These are phyloP conservation scores for Globisporangium cystogenes DNA, from an alignment of 352 stramenopile genomes.

Conservation along the genomic window DNA sequence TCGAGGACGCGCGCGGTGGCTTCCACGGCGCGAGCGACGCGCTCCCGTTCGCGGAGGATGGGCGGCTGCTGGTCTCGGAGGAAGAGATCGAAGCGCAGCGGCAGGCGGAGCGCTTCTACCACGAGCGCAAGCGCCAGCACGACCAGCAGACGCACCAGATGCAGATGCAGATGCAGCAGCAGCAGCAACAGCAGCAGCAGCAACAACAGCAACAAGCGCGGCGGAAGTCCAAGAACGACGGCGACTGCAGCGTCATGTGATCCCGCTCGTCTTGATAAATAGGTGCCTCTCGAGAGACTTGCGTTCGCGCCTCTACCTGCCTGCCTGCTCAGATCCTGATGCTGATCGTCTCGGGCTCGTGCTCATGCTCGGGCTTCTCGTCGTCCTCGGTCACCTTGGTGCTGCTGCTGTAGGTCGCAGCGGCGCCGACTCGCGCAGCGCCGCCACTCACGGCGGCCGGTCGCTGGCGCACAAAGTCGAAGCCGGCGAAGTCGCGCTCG, in stretches of 20 bases:
- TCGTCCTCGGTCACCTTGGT: slow-evolving; percentile 30
- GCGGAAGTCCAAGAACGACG: slow-evolving; percentile 11
- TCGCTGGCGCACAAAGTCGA: slow-evolving; percentile 65
- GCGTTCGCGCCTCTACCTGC: neutral
- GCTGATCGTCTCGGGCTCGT: slow-evolving; percentile 39
- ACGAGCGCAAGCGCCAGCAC: slow-evolving; percentile 55
- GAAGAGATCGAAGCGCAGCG: slow-evolving; percentile 67
- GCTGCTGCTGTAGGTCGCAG: slow-evolving; percentile 20
- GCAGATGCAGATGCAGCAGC: slow-evolving; percentile 26
- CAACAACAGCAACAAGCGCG: neutral
- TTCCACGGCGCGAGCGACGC: slow-evolving; percentile 23
- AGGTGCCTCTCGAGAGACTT: neutral
- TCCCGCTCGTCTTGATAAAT: neutral
- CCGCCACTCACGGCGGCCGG: neutral
- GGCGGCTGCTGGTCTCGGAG: slow-evolving; percentile 51
- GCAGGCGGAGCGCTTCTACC: slow-evolving; percentile 62
- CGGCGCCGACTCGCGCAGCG: slow-evolving; percentile 2
- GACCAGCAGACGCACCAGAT: slow-evolving; percentile 36
- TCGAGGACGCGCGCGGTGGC: neutral
- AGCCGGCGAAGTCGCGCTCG: slow-evolving; percentile 78
- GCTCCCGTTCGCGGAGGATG: slow-evolving; percentile 37
- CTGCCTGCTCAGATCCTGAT: slow-evolving; percentile 52
- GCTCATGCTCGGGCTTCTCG: slow-evolving; percentile 53
- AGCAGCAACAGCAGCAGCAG: slow-evolving; percentile 18
- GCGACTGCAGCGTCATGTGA: slow-evolving; percentile 53